Percentiles rank a stretch among this genome's conserved stretches.
Evolutionary conservation across 371 early-diverging fungal genomes (phyloP).

Genomic region (Furculomyces boomerangus): DNA sequence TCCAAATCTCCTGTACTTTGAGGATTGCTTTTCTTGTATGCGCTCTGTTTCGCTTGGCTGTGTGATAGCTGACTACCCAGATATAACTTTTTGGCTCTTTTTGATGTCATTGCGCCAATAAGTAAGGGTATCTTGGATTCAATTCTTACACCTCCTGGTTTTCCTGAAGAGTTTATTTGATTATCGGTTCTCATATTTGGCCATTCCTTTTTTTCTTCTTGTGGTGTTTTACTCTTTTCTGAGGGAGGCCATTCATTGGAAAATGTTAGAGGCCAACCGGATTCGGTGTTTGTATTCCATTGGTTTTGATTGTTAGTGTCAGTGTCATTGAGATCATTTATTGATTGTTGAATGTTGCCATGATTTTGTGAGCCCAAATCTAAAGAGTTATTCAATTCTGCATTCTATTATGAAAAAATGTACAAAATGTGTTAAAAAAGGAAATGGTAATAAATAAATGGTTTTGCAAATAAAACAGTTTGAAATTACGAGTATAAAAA

Average conservation of each 20-base stretch:
- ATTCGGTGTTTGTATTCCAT: background rate
- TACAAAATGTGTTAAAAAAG: background rate
- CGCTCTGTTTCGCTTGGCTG: background rate
- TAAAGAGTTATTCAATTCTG: background rate
- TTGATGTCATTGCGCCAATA: background rate
- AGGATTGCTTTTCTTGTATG: background rate
- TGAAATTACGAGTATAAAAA: no score
- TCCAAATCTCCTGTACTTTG: background rate
- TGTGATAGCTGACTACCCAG: background rate
- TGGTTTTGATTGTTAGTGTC: background rate
- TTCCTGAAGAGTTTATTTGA: background rate
- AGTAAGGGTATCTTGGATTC: background rate
- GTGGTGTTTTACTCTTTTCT: background rate
- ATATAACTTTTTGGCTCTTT: background rate
- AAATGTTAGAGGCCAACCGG: background rate
- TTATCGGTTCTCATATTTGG: constrained; percentile 2
- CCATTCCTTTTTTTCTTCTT: background rate
- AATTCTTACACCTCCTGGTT: background rate
- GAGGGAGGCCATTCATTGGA: background rate
- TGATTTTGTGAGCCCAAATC: background rate
- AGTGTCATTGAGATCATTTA: background rate
- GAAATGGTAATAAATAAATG: no score
- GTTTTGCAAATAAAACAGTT: no score
- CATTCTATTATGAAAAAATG: background rate
- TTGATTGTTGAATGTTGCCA: background rate